Evolutionary conservation across 148 eudicot genomes (phyloP).

Genomic region (Amaranthus cruentus): DNA sequence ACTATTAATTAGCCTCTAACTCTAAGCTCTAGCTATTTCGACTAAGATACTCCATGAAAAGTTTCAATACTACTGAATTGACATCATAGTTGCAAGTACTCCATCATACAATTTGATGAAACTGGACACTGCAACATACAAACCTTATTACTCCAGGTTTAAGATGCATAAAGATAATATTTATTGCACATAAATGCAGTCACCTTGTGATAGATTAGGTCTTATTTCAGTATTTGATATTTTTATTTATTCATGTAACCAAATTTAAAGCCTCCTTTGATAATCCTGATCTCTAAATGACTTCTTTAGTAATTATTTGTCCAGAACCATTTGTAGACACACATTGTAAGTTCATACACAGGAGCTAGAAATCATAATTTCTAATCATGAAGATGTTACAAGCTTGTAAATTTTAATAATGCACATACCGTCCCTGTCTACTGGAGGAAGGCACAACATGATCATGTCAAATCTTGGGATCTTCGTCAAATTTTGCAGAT

Average conservation of each 20-base stretch:
- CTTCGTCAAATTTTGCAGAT: conserved; percentile 59
- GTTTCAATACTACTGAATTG: too few relatives aligned
- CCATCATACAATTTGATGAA: too few relatives aligned
- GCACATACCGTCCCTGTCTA: conserved; percentile 73
- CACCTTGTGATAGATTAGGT: neutral
- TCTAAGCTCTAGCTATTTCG: too few relatives aligned
- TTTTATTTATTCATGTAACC: neutral
- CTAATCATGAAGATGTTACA: neutral
- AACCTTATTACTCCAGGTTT: too few relatives aligned
- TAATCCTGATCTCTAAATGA: too few relatives aligned
- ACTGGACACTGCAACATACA: too few relatives aligned
- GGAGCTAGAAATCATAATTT: neutral
- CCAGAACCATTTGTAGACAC: neutral
- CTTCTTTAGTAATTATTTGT: neutral
- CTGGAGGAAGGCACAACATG: conserved; percentile 76
- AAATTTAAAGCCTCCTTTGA: too few relatives aligned
- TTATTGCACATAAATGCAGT: neutral
- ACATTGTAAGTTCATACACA: neutral
- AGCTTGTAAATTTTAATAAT: neutral
- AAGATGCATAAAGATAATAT: too few relatives aligned
- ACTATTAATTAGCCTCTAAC: too few relatives aligned
- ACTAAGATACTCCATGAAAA: too few relatives aligned
- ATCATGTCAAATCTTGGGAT: conserved; percentile 80
- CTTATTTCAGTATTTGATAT: neutral
- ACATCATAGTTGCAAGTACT: too few relatives aligned